A percentile compares a stretch with the other conserved stretches of the same genome.
These are phyloP conservation scores for Lepiota venenata DNA, from an alignment of 768 basidiomycete genomes.

Conservation along the genomic window DNA sequence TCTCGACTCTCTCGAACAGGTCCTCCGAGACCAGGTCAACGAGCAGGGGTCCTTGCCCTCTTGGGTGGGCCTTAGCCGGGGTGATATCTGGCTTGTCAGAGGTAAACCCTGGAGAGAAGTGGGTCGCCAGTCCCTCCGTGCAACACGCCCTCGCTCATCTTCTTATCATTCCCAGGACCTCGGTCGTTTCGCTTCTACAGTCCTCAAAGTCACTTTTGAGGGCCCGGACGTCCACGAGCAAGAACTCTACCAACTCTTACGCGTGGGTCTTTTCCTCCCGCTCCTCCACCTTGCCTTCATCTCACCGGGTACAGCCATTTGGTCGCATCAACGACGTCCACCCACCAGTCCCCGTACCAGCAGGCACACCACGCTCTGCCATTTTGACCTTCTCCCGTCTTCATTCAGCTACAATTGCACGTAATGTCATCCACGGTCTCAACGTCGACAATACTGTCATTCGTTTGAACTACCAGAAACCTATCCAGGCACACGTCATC, in stretches of 20 bases:
- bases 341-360: constrained; percentile 55
- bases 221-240: constrained; percentile 88
- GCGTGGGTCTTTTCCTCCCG: constrained; percentile 43
- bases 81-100: constrained; percentile 67
- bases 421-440: constrained; percentile 75
- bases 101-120: constrained; percentile 85
- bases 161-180: constrained; percentile 57
- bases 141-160: background rate
- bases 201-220: constrained; percentile 79
- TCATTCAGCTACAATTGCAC: constrained; percentile 74
- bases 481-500: constrained; percentile 61
- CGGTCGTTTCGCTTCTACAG: constrained; percentile 70
- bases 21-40: constrained; percentile 39
- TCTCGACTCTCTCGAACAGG: constrained; percentile 42
- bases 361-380: constrained; percentile 65
- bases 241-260: constrained; percentile 68
- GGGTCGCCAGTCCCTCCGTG: constrained; percentile 11
- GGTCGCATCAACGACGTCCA: constrained; percentile 73
- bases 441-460: constrained; percentile 44
- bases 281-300: background rate
- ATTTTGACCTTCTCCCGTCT: constrained; percentile 59
- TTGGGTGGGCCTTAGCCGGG: constrained; percentile 52
- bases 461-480: constrained; percentile 55
- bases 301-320: constrained; percentile 47
- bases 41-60: constrained; percentile 58